Percentiles rank a stretch among this genome's conserved stretches.
phyloP scores from a whole-genome alignment of 2,329 filamentous ascomycete genomes.

The Emericellopsis cladophorae region DNA sequence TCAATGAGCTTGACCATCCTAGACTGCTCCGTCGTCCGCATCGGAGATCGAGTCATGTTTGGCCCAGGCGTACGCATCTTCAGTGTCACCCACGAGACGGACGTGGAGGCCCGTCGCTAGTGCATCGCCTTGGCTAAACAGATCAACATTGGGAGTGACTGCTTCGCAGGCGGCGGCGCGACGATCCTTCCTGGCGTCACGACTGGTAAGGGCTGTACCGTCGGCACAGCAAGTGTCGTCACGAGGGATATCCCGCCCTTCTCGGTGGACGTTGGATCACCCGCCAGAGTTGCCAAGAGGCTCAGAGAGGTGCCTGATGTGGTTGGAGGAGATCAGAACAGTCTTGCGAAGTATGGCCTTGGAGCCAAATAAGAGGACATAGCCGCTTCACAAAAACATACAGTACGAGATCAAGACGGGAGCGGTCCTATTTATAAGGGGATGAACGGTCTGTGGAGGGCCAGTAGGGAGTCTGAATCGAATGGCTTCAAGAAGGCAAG shows the following conservation, averaged over 20 bases:
- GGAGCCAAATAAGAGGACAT: too few species aligned
- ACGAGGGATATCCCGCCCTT: slow-evolving; percentile 35
- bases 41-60: slow-evolving; percentile 59
- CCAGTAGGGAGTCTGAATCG: too few species aligned
- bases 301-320: slow-evolving; percentile 15
- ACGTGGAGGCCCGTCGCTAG: slow-evolving; percentile 35
- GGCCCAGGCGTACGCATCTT: slow-evolving; percentile 62
- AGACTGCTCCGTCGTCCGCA: slow-evolving; percentile 58
- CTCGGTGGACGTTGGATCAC: slow-evolving; percentile 33
- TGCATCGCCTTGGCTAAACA: slow-evolving; percentile 31
- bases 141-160: slow-evolving; percentile 37
- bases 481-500: too few species aligned
- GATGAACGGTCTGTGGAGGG: too few species aligned
- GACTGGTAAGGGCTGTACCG: slow-evolving; percentile 36
- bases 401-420: too few species aligned
- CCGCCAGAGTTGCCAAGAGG: slow-evolving; percentile 35
- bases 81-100: slow-evolving; percentile 59
- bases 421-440: too few species aligned
- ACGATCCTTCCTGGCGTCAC: slow-evolving; percentile 38
- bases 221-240: slow-evolving; percentile 36
- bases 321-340: neutral
- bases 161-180: slow-evolving; percentile 39
- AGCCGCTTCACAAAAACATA: too few species aligned
- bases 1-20: slow-evolving; percentile 42
- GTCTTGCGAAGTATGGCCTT: too few species aligned